Conservation (phyloP, 2,329 filamentous ascomycete genomes). For the Alternaria atra region DNA sequence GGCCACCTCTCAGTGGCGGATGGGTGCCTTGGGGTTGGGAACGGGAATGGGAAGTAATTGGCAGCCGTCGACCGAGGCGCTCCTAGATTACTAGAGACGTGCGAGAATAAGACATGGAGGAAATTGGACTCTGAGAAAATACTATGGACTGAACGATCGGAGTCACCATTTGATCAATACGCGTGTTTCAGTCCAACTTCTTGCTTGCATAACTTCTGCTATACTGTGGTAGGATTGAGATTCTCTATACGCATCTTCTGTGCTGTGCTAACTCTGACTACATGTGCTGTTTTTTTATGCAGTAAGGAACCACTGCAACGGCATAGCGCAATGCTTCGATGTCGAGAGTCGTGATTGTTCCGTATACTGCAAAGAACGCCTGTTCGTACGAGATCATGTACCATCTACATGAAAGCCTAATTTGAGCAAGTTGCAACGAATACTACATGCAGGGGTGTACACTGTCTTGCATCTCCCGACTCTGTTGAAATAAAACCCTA, state of each 20-base stretch:
- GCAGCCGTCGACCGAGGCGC: background rate
- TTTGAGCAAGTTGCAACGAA: too few species aligned
- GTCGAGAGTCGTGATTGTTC: too few species aligned
- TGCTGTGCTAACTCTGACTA: too few species aligned
- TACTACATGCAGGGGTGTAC: too few species aligned
- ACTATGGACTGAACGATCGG: background rate
- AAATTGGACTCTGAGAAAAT: background rate
- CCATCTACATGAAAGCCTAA: background rate
- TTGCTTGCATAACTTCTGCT: background rate
- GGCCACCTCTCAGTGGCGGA: background rate
- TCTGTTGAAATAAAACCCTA: too few species aligned
- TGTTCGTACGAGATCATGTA: background rate
- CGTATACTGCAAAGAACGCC: too few species aligned
- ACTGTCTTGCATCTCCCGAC: too few species aligned
- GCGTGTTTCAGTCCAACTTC: background rate
- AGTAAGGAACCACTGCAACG: too few species aligned
- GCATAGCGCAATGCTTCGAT: too few species aligned
- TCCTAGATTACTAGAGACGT: background rate
- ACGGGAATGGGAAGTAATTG: background rate
- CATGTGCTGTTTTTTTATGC: too few species aligned
- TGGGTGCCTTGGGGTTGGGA: background rate
- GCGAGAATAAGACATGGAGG: background rate
- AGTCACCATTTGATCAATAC: background rate
- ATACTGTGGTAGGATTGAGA: background rate
- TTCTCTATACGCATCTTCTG: background rate